These are phyloP conservation scores for Pseudocercospora fijiensis DNA, from an alignment of 2,329 filamentous ascomycete species.

Conservation along the genomic window DNA sequence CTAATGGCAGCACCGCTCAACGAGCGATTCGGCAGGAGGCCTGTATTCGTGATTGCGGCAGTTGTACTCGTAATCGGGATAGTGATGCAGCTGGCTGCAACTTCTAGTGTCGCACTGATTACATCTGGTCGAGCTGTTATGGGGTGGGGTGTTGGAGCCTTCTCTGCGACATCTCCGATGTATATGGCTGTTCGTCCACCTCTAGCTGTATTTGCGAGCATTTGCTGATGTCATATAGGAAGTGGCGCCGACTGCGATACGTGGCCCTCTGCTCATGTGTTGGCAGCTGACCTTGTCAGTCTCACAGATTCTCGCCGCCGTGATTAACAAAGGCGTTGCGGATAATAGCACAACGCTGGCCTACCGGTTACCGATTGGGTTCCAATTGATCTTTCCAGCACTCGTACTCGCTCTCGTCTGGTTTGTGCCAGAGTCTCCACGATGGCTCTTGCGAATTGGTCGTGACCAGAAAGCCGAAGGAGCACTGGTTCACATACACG, in stretches of 20 bases:
- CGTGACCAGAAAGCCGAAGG: not conserved
- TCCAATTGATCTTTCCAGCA: not conserved
- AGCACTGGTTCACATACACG: not conserved
- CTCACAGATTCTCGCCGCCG: not conserved
- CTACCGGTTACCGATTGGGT: not conserved
- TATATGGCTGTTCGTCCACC: not conserved
- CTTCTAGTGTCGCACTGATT: constrained; percentile 1
- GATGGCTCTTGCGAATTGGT: not conserved
- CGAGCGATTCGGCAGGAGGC: not conserved
- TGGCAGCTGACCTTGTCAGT: not conserved
- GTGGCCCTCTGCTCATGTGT: not conserved
- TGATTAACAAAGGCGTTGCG: not conserved
- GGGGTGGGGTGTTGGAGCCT: not conserved
- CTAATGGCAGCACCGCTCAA: not conserved
- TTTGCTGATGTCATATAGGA: not conserved
- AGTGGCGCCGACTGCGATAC: not conserved
- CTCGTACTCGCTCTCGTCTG: not conserved
- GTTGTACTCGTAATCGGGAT: not conserved
- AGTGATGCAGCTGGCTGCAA: not conserved
- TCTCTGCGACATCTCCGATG: not conserved
- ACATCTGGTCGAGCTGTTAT: not conserved
- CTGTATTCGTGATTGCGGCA: not conserved
- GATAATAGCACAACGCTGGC: not conserved
- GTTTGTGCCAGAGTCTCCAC: not conserved
- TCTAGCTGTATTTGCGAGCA: not conserved